Evolutionary conservation across 345 rosid genomes (phyloP).

Genomic region (Theobroma cacao): DNA sequence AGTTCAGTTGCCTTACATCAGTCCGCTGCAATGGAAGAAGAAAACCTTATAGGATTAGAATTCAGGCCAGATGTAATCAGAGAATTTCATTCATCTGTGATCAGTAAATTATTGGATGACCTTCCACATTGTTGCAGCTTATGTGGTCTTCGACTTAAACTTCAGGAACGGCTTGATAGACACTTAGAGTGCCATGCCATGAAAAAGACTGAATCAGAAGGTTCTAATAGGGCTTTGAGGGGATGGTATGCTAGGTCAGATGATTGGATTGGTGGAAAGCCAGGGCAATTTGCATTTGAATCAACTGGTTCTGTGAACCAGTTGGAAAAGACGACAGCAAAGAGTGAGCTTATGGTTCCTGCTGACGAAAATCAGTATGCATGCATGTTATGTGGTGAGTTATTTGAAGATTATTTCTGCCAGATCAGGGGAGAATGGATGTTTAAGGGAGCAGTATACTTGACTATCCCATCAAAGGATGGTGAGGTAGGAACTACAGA

Average conservation of each 20-base stretch:
- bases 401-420: slow-evolving; percentile 82
- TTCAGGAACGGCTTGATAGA: slow-evolving; percentile 55
- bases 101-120: slow-evolving; percentile 58
- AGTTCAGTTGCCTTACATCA: slow-evolving; percentile 27
- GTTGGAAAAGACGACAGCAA: slow-evolving; percentile 25
- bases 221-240: slow-evolving; percentile 33
- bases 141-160: slow-evolving; percentile 75
- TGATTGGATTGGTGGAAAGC: slow-evolving; percentile 65
- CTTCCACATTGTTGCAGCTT: slow-evolving; percentile 69
- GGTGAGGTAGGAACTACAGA: slow-evolving; percentile 18
- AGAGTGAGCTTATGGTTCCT: slow-evolving; percentile 50
- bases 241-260: slow-evolving; percentile 67
- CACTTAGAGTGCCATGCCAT: slow-evolving; percentile 79
- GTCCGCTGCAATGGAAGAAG: slow-evolving; percentile 25
- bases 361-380: slow-evolving; percentile 85
- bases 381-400: slow-evolving; percentile 82
- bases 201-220: slow-evolving; percentile 38
- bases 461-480: slow-evolving; percentile 34
- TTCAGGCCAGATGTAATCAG: slow-evolving; percentile 73
- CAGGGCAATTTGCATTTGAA: slow-evolving; percentile 38
- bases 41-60: slow-evolving; percentile 65
- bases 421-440: slow-evolving; percentile 63
- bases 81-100: slow-evolving; percentile 71
- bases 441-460: slow-evolving; percentile 71
- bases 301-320: slow-evolving; percentile 30